Conservation (phyloP, 257 asterid species). For the Ocimum tenuiflorum region DNA sequence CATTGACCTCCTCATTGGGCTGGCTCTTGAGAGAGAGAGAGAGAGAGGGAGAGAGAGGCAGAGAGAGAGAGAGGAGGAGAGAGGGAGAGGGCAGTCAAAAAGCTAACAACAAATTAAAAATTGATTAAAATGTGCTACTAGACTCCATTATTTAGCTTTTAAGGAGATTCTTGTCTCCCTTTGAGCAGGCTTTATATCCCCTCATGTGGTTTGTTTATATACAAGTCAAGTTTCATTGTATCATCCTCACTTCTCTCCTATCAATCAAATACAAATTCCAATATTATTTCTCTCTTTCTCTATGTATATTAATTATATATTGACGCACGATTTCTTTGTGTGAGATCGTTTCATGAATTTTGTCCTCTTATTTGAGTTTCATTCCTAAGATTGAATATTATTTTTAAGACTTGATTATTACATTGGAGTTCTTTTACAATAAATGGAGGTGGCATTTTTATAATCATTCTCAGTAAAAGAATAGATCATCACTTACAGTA, state of each 20-base stretch:
- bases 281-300: no score
- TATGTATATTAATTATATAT: no score
- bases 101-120: slow-evolving; percentile 45
- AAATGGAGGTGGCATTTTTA: no score
- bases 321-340: no score
- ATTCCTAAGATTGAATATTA: no score
- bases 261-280: background rate
- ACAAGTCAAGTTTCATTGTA: background rate
- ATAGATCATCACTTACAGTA: no score
- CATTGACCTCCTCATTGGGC: slow-evolving; percentile 51
- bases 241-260: background rate
- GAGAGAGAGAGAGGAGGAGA: no score
- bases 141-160: slow-evolving; percentile 78
- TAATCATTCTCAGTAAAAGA: no score
- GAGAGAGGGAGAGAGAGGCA: slow-evolving; percentile 18
- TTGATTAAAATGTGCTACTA: slow-evolving; percentile 56
- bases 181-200: slow-evolving; percentile 53
- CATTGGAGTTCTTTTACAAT: no score
- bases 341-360: no score
- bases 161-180: slow-evolving; percentile 75
- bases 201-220: slow-evolving; percentile 36
- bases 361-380: no score
- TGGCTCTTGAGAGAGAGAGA: slow-evolving; percentile 29
- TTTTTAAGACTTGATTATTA: no score
- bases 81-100: slow-evolving; percentile 56